A percentile compares a stretch with the other conserved stretches of the same genome.
Conservation (phyloP, 2,329 filamentous ascomycete genomes). For the Ceratocystis eucalypticola region DNA sequence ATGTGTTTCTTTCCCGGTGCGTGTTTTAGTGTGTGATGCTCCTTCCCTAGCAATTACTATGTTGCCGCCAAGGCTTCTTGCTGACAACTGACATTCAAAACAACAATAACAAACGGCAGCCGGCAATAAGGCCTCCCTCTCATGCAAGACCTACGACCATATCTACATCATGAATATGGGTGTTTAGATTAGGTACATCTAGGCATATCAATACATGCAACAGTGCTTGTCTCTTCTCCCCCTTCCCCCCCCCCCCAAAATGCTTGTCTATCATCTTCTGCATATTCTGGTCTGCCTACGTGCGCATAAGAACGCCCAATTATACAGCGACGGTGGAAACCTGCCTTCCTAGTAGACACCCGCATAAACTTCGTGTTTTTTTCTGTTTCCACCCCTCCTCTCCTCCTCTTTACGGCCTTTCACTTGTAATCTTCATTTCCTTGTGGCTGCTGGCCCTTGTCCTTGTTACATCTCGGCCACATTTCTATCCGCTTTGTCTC, state of each 20-base stretch:
- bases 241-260: too few species aligned
- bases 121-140: too few species aligned
- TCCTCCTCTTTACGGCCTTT: background rate
- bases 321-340: background rate
- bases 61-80: background rate
- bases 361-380: conserved; percentile 4
- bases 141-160: too few species aligned
- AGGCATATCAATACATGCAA: too few species aligned
- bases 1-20: background rate
- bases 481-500: background rate
- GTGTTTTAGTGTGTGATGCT: background rate
- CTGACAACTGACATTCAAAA: background rate
- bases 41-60: background rate
- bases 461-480: background rate
- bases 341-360: background rate
- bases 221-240: too few species aligned
- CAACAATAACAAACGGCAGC: background rate
- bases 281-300: background rate
- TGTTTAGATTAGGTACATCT: too few species aligned
- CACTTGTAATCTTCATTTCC: background rate
- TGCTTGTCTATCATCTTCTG: too few species aligned
- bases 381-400: background rate
- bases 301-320: background rate
- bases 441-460: too few species aligned
- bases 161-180: too few species aligned